phyloP scores from a whole-genome alignment of 169 alveolate species.

The Cryptosporidium tyzzeri region DNA sequence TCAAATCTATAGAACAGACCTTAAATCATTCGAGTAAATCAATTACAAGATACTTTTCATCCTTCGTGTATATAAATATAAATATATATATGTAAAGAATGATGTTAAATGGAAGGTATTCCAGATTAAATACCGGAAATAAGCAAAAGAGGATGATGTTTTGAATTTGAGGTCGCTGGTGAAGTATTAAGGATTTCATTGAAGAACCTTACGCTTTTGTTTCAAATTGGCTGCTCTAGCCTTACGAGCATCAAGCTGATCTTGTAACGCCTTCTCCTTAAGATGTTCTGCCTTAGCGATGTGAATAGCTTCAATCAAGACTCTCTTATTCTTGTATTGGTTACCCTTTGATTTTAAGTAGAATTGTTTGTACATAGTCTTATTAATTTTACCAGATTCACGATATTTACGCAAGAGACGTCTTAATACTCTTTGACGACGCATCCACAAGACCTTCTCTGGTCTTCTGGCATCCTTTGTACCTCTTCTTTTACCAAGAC shows the following conservation, averaged over 20 bases:
- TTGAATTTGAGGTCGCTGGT: background rate
- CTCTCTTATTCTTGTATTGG: conserved; percentile 97
- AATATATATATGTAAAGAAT: background rate
- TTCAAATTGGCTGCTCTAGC: conserved; percentile 84
- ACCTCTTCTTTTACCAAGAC: conserved; percentile 98
- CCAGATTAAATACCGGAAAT: background rate
- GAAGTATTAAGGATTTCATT: background rate
- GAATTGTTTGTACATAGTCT: conserved; percentile 96
- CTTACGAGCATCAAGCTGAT: conserved; percentile 89
- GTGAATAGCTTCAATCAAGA: conserved; percentile 97
- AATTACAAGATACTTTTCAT: background rate
- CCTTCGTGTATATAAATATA: background rate
- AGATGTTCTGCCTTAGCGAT: conserved; percentile 91
- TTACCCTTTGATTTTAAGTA: conserved; percentile 98
- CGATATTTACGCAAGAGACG: conserved; percentile 96
- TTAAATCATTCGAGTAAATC: background rate
- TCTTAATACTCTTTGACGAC: conserved; percentile 98
- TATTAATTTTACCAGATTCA: conserved; percentile 95
- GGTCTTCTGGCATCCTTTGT: conserved; percentile 98
- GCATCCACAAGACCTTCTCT: conserved; percentile 96
- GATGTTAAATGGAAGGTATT: background rate
- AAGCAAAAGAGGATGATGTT: background rate
- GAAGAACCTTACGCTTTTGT: conserved; percentile 54
- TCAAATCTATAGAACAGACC: background rate
- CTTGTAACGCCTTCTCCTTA: conserved; percentile 88